Base-by-base conservation (phyloP, 2,329 filamentous ascomycete genomes). In the Aspergillus sp. region DNA sequence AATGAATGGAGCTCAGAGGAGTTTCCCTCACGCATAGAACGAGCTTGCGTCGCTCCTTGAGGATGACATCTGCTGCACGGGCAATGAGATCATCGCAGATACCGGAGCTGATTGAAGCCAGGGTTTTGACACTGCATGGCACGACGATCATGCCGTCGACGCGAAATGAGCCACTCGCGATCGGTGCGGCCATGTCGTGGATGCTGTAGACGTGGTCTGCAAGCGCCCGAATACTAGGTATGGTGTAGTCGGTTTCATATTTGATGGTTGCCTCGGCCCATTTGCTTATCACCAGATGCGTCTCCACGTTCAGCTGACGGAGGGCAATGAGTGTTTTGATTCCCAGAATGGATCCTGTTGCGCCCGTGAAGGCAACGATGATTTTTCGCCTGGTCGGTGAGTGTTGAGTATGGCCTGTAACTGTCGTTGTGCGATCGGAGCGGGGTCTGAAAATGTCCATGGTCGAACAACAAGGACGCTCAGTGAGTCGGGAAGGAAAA, bases 111-210 rank as follows among this genome's bases (percentile, higher is more conserved):
- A 75, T 58, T 1, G 57, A 62, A 0, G 68, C 65, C 8, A 73
- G 58, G 2, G 70, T 73, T 54, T 73, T 73, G 63, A 74, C 67
- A 42, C 61, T 67, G 56, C 71, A 74, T 1, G 64, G 69, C 1
- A 67, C 62, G 4, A 74, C 52, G 13, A 73, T 65, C 71, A 74
- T 74, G 38, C 68, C n/a, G 45, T 63, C 53, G 27, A 59, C 57
- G 38, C 49, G 59, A 49, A 67, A 73, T 0, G 67, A 70, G 0
- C 70, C 69, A 33, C 59, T 66, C 2, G 68, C 62, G 7, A 71
- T 63, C 0, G 67, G 60, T 0, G 72, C 70, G 0, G 70, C 53
- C 37, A 70, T 49, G 42, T 75, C 70, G 19, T 61, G 57, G 6
- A 55, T 50, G 3, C 50, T 64, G 51, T 73, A 67, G 29, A 48